Evolutionary conservation across 176 grass and related monocot species (phyloP).

Genomic region (Rhynchospora breviuscula): DNA sequence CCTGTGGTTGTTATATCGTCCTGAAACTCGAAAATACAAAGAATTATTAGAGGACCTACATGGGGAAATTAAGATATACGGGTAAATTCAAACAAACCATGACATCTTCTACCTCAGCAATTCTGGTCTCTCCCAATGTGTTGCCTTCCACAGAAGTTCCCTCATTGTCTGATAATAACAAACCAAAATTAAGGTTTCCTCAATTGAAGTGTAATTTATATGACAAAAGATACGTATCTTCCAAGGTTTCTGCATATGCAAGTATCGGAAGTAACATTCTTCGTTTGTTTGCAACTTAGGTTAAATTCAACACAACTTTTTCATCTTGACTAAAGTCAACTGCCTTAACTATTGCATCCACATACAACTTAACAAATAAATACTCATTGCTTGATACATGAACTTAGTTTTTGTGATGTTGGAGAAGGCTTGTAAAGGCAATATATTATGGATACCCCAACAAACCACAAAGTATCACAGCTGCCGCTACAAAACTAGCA

Average conservation of each 20-base stretch:
- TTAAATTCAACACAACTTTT: neutral
- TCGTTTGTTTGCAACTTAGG: neutral
- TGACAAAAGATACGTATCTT: neutral
- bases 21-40: slow-evolving; percentile 16
- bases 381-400: neutral
- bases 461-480: neutral
- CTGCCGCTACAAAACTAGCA: neutral
- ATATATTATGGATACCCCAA: neutral
- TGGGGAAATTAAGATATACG: neutral
- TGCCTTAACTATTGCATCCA: neutral
- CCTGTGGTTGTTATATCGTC: slow-evolving; percentile 3
- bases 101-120: neutral
- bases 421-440: neutral
- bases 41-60: slow-evolving; percentile 4
- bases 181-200: neutral
- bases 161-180: slow-evolving; percentile 46
- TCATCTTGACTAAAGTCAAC: neutral
- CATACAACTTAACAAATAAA: neutral
- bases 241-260: neutral
- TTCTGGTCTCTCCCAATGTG: slow-evolving; percentile 27
- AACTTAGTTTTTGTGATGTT: neutral
- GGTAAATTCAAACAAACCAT: neutral
- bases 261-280: neutral
- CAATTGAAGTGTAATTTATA: neutral
- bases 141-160: slow-evolving; percentile 15